Conservation (phyloP, 495 filamentous ascomycete genomes). For the Neurospora terricola region DNA sequence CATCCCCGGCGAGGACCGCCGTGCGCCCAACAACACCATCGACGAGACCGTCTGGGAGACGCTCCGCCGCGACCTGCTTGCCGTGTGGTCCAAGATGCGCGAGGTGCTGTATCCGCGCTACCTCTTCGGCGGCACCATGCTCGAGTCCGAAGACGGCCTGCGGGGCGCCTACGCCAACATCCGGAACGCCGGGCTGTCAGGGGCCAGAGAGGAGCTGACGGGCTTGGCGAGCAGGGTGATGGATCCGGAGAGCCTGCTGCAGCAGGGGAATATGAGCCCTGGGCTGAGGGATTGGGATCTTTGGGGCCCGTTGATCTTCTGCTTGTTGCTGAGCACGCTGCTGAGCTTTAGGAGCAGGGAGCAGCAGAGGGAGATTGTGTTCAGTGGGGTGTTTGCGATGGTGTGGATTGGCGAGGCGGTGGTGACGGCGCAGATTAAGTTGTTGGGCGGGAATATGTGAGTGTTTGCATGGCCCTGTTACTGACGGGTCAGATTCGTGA, state of each 20-base stretch:
- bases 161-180: slow-evolving; percentile 45
- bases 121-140: slow-evolving; percentile 71
- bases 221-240: slow-evolving; percentile 31
- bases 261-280: slow-evolving; percentile 70
- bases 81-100: slow-evolving; percentile 95
- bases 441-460: slow-evolving; percentile 95
- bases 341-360: slow-evolving; percentile 65
- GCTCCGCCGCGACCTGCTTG: slow-evolving; percentile 76
- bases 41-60: slow-evolving; percentile 97
- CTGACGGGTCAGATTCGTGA: background rate
- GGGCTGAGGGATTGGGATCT: slow-evolving; percentile 94
- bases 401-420: slow-evolving; percentile 97
- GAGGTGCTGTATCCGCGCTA: slow-evolving; percentile 97
- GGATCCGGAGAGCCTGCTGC: slow-evolving; percentile 44
- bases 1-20: slow-evolving; percentile 90
- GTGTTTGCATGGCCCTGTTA: slow-evolving; percentile 23
- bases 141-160: slow-evolving; percentile 44
- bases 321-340: slow-evolving; percentile 74
- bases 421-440: slow-evolving; percentile 96
- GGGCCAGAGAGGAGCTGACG: slow-evolving; percentile 22
- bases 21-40: slow-evolving; percentile 84
- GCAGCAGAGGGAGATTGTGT: slow-evolving; percentile 76
- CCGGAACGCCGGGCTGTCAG: slow-evolving; percentile 35
- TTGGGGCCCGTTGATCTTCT: slow-evolving; percentile 93
- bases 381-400: slow-evolving; percentile 90